Evolutionary conservation across 73 alveolate genomes (phyloP).

Genomic region (Paramecium caudatum): DNA sequence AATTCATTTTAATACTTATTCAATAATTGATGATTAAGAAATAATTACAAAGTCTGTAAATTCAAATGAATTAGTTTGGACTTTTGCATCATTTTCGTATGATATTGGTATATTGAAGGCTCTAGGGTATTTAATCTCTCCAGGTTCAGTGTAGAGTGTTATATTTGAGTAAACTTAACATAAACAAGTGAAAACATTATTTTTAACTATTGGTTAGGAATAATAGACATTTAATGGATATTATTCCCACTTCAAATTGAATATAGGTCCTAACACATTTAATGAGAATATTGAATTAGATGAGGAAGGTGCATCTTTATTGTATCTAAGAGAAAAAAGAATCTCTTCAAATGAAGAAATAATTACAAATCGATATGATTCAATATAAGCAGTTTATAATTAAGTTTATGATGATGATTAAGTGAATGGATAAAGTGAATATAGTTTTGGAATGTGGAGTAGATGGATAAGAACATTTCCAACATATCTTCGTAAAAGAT

Average conservation of each 20-base stretch:
- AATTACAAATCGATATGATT: neutral
- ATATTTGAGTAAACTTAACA: neutral
- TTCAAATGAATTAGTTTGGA: neutral
- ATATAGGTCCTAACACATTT: slow-evolving; percentile 15
- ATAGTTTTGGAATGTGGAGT: slow-evolving; percentile 63
- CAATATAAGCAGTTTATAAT: neutral
- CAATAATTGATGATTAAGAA: neutral
- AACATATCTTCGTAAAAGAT: slow-evolving; percentile 3
- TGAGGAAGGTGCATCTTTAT: slow-evolving; percentile 6
- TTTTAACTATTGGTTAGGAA: neutral
- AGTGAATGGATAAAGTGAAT: slow-evolving; percentile 60
- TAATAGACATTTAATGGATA: neutral
- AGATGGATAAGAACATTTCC: slow-evolving; percentile 58
- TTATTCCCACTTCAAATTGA: neutral
- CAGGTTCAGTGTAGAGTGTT: neutral
- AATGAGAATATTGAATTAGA: neutral
- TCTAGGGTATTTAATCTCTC: neutral
- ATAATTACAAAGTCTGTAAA: neutral
- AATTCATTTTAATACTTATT: slow-evolving; percentile 1
- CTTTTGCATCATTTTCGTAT: neutral
- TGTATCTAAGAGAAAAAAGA: neutral
- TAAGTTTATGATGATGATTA: slow-evolving; percentile 32
- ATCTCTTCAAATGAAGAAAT: neutral
- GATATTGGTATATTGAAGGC: neutral
- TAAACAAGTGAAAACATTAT: neutral